Base-by-base conservation (phyloP, 106 monocot species). In the Vanilla planifolia region DNA sequence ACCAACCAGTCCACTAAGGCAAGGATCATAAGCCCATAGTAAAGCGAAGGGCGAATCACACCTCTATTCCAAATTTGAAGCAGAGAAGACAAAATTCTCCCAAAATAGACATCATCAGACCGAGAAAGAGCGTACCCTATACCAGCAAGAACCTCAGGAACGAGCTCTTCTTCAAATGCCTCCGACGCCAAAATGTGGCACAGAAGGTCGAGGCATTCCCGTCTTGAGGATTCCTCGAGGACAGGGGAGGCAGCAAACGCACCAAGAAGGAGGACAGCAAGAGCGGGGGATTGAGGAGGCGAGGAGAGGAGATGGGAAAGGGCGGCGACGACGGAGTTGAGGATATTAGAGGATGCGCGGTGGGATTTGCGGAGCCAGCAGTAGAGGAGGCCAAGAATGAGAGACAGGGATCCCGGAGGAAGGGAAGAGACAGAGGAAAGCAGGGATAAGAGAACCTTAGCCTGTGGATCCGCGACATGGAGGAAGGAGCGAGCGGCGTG, bases 1-100 rank as follows among this genome's bases (percentile, higher is more conserved):
- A 82, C 73, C 45, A 73, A 28, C 98, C 92, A 99, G 57, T 99
- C 92, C 26, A 80, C 43, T 62, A 99, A 69, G 30, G 58, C 46
- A 8, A 99, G 67, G 22, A 92, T 15, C 88, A 92, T 85, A 16
- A 88, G 48, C 41, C 88, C 91, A 55, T 80, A 55, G 13, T 21
- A 16, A 10, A 88, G 35, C 13, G 61, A 57, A 45, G 67, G 6
- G 15, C 11, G 55, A 28, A 26, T 35, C 33, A 21, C 51, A 44
- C 40, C n/a, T n/a, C 2, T 32, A 9, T 39, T 56, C 78, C 88
- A 79, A 40, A 79, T 64, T n/a, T 63, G 42, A 9, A 86, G 34
- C 55, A 96, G 35, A 20, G 37, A 78, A 1, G n/a, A 34, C 7
- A 83, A 4, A 8, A 91, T 51, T 63, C 22, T 63, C 1, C 13